Conservation (phyloP, 371 early-diverging fungal species). For the Furculomyces boomerangus region DNA sequence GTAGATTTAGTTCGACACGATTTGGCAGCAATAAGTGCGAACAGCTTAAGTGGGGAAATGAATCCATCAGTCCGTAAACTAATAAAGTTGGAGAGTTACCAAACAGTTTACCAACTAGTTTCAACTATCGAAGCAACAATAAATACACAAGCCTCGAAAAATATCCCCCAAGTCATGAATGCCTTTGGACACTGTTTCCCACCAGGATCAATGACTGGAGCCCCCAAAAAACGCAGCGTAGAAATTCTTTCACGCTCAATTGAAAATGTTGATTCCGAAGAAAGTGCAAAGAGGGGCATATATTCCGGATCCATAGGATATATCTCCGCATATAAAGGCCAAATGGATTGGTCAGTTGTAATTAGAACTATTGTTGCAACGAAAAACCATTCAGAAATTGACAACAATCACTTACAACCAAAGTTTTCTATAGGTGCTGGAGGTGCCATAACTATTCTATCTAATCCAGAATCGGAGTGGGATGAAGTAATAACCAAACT, state of each 20-base stretch:
- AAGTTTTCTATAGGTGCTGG: slow-evolving; percentile 82
- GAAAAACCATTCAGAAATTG: slow-evolving; percentile 26
- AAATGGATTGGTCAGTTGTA: slow-evolving; percentile 58
- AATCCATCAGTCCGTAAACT: slow-evolving; percentile 57
- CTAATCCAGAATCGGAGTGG: slow-evolving; percentile 72
- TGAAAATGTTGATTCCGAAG: slow-evolving; percentile 23
- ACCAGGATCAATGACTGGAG: slow-evolving; percentile 95
- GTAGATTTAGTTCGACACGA: slow-evolving; percentile 94
- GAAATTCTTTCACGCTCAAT: slow-evolving; percentile 50
- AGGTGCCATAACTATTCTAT: slow-evolving; percentile 78
- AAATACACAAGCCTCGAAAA: neutral
- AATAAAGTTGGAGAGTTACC: slow-evolving; percentile 79
- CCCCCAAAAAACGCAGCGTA: slow-evolving; percentile 79
- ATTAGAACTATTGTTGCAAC: slow-evolving; percentile 41
- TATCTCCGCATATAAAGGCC: slow-evolving; percentile 42
- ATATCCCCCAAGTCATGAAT: slow-evolving; percentile 29
- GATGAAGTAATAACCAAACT: slow-evolving; percentile 40
- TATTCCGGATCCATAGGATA: slow-evolving; percentile 89
- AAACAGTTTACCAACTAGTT: slow-evolving; percentile 85
- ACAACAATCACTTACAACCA: slow-evolving; percentile 6
- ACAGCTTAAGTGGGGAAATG: slow-evolving; percentile 20
- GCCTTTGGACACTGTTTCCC: slow-evolving; percentile 71
- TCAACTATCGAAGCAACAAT: slow-evolving; percentile 53
- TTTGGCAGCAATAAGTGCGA: slow-evolving; percentile 35
- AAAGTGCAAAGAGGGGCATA: slow-evolving; percentile 36